Evolutionary conservation across 352 stramenopile genomes (phyloP).

Genomic region (Pythium plurisporium): DNA sequence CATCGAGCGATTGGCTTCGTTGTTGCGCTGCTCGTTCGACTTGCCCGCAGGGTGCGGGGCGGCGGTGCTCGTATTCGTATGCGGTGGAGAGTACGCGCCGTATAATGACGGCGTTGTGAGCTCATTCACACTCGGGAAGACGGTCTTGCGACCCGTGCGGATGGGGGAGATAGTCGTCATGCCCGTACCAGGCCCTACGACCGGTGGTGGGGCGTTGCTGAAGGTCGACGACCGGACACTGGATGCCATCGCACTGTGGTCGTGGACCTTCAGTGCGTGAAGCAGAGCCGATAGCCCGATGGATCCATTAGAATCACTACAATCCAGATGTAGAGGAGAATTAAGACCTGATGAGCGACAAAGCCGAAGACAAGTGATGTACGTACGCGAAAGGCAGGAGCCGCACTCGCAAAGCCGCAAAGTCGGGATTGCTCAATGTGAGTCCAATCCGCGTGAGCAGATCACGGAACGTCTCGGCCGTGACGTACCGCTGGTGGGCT

Average conservation of each 20-base stretch:
- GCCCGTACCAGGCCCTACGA: not conserved
- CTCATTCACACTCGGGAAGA: conserved; percentile 30
- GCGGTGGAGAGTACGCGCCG: not conserved
- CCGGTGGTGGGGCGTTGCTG: not conserved
- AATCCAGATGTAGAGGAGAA: not conserved
- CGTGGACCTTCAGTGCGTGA: conserved; percentile 41
- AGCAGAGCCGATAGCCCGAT: conserved; percentile 44
- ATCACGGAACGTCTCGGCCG: conserved; percentile 60
- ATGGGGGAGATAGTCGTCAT: conserved; percentile 43
- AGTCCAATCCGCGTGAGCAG: conserved; percentile 55
- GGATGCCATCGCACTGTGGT: conserved; percentile 37
- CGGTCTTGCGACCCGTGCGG: conserved; percentile 54
- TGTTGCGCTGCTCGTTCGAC: conserved; percentile 71
- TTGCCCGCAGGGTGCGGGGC: conserved; percentile 49
- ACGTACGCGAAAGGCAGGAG: conserved; percentile 59
- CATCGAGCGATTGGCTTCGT: conserved; percentile 54
- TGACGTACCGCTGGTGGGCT: conserved; percentile 43
- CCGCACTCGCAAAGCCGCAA: conserved; percentile 54
- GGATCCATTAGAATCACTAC: conserved; percentile 48
- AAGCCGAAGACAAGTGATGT: not conserved
- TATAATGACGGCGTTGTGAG: conserved; percentile 14
- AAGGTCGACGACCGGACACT: conserved; percentile 21
- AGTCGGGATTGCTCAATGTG: conserved; percentile 64
- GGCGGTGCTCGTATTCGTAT: not conserved
- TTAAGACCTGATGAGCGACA: too few species aligned